Conservation (phyloP, 2,329 filamentous ascomycete species). For the Tolypocladium ophioglossoides region DNA sequence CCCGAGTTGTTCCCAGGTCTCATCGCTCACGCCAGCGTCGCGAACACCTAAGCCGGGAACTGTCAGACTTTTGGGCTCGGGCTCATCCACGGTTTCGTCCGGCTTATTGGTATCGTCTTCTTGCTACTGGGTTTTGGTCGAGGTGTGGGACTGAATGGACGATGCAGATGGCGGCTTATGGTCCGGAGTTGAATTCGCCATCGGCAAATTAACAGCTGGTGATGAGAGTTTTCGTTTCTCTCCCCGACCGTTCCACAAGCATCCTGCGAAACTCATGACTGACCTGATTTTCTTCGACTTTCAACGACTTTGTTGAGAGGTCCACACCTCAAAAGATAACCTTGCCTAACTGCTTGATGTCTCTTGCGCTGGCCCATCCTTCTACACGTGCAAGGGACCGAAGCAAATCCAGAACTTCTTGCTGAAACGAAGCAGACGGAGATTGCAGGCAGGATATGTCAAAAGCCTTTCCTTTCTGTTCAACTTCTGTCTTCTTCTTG, state of each 20-base stretch:
- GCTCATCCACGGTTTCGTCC: conserved; percentile 3
- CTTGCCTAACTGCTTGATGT: conserved; percentile 45
- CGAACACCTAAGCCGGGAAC: no score
- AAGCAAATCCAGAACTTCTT: conserved; percentile 20
- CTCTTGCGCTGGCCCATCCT: conserved; percentile 54
- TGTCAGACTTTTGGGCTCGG: no score
- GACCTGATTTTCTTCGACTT: conserved; percentile 10
- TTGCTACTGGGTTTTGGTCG: no score
- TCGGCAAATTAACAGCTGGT: no score
- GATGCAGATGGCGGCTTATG: no score
- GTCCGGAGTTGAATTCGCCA: no score
- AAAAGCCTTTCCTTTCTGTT: conserved; percentile 7
- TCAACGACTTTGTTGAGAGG: conserved; percentile 2
- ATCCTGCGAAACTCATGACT: conserved; percentile 12
- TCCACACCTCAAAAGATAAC: conserved; percentile 32
- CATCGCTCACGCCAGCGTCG: conserved; percentile 49
- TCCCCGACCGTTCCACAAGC: no score
- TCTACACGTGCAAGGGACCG: conserved; percentile 26
- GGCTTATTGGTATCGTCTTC: conserved; percentile 3
- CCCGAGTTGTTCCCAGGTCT: conserved; percentile 50
- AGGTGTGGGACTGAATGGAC: no score
- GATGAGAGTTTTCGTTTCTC: no score
- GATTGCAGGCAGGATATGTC: conserved; percentile 16
- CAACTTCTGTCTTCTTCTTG: conserved; percentile 12
- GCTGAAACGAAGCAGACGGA: conserved; percentile 3